Conservation (phyloP, 805 yeast genomes). For the Candida fluviatilis region DNA sequence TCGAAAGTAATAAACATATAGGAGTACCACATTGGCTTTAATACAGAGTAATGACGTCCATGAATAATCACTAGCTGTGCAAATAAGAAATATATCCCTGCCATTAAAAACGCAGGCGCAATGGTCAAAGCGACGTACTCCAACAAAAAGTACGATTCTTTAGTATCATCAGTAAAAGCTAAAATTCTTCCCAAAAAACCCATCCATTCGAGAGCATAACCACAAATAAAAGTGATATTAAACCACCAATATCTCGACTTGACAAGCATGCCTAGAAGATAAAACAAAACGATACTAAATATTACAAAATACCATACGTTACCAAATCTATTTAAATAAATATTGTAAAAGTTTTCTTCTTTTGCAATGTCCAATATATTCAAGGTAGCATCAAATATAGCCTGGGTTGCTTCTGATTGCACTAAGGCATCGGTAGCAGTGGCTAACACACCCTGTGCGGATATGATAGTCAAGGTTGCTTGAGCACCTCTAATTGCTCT, state of each 20-base stretch:
- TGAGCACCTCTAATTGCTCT: conserved; percentile 26
- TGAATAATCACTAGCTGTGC: conserved; percentile 33
- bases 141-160: conserved; percentile 18
- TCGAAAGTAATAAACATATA: conserved; percentile 34
- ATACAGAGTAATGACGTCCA: conserved; percentile 30
- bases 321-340: conserved; percentile 21
- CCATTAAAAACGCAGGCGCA: conserved; percentile 40
- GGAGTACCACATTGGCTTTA: conserved; percentile 39
- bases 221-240: conserved; percentile 30
- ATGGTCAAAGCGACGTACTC: conserved; percentile 31
- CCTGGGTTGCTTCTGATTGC: conserved; percentile 25
- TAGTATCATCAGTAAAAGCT: conserved; percentile 19
- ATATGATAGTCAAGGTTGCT: conserved; percentile 28
- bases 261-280: conserved; percentile 18
- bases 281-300: conserved; percentile 19
- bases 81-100: conserved; percentile 33
- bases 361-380: conserved; percentile 22
- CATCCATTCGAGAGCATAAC: conserved; percentile 25
- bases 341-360: conserved; percentile 31
- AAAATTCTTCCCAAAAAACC: conserved; percentile 36
- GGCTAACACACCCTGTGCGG: conserved; percentile 29
- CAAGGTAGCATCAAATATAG: conserved; percentile 24
- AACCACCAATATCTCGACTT: conserved; percentile 34
- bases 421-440: conserved; percentile 28
- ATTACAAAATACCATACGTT: conserved; percentile 25